Evolutionary conservation across 2,329 filamentous ascomycete genomes (phyloP).

Genomic region (Fusarium tricinctum): DNA sequence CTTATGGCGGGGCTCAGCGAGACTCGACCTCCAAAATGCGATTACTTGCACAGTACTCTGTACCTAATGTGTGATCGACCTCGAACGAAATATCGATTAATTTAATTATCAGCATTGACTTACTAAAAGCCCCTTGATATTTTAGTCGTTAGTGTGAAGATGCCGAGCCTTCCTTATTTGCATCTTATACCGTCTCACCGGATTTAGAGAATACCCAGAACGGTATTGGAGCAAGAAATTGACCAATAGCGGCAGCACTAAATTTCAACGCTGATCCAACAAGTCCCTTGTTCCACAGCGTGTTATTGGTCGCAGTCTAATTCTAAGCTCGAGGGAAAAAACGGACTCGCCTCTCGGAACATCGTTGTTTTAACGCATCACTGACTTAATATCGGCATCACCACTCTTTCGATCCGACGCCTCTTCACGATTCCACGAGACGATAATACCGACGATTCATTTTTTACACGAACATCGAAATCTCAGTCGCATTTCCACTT

Average conservation of each 20-base stretch:
- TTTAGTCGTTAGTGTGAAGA: too few species aligned
- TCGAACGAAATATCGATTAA: too few species aligned
- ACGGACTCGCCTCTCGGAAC: conserved; percentile 36
- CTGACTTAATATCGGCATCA: conserved; percentile 31
- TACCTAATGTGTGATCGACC: too few species aligned
- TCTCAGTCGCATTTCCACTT: too few species aligned
- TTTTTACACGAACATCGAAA: neutral
- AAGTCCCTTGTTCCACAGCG: conserved; percentile 11
- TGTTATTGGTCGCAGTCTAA: conserved; percentile 41
- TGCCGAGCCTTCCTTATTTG: neutral
- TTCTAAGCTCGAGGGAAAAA: conserved; percentile 43
- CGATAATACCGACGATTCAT: neutral
- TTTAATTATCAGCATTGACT: too few species aligned
- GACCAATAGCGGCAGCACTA: conserved; percentile 37
- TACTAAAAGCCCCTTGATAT: too few species aligned
- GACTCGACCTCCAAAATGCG: neutral
- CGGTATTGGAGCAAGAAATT: conserved; percentile 29
- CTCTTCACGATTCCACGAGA: conserved; percentile 1
- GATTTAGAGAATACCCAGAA: conserved; percentile 9
- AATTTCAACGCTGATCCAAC: conserved; percentile 7
- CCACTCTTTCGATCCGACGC: conserved; percentile 10
- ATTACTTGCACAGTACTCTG: neutral
- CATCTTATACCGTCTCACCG: neutral
- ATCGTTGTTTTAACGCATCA: conserved; percentile 28
- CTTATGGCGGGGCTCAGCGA: neutral